phyloP scores from a whole-genome alignment of 2,329 filamentous ascomycete genomes.

The Purpureocillium lavendulum region DNA sequence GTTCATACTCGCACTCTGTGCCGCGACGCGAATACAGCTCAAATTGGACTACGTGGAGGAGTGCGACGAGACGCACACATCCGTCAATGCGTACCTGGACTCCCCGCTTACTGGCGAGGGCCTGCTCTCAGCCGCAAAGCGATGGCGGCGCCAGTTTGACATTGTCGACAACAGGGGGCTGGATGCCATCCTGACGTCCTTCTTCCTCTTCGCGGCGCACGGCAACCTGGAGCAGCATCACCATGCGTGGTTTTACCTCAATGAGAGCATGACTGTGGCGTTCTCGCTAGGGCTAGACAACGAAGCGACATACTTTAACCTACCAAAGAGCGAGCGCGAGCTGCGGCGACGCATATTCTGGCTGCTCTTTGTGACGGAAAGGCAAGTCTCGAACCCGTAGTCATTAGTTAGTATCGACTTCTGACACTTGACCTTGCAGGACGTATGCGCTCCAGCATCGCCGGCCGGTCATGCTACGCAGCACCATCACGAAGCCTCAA shows the following conservation, averaged over 20 bases:
- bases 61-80: constrained; percentile 9
- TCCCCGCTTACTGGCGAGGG: constrained; percentile 16
- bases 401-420: too few species aligned
- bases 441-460: constrained; percentile 22
- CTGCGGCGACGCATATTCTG: constrained; percentile 21
- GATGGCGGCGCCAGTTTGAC: constrained; percentile 15
- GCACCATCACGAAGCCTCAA: constrained; percentile 19
- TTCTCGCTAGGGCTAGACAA: constrained; percentile 17
- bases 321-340: constrained; percentile 15
- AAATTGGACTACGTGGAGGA: constrained; percentile 13
- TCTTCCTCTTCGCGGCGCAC: constrained; percentile 21
- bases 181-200: constrained; percentile 19
- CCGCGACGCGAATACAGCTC: constrained; percentile 20
- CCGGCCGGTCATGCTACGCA: constrained; percentile 19
- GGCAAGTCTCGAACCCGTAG: constrained; percentile 10
- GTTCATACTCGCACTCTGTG: constrained; percentile 18
- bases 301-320: constrained; percentile 15
- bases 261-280: constrained; percentile 20
- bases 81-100: constrained; percentile 8
- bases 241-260: constrained; percentile 22
- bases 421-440: too few species aligned
- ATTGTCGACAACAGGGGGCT: constrained; percentile 18
- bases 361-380: constrained; percentile 24
- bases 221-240: constrained; percentile 18
- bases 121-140: constrained; percentile 17